A percentile compares a stretch with the other conserved stretches of the same genome.
Evolutionary conservation across 257 asterid species (phyloP).

Genomic region (Linderniella brevidens): DNA sequence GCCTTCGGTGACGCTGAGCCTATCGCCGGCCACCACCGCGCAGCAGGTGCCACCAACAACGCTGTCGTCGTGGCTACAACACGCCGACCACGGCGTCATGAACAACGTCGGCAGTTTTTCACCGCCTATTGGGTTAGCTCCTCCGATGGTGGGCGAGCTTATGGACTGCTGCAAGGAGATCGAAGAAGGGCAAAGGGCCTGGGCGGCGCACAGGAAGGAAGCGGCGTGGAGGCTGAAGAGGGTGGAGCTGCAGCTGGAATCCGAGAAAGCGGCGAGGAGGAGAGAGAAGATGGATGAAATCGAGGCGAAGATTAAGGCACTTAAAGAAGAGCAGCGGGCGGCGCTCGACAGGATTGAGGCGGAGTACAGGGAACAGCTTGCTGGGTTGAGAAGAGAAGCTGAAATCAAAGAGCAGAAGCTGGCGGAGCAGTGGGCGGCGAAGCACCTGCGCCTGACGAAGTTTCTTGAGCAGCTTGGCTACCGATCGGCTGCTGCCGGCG

Average conservation of each 20-base stretch:
- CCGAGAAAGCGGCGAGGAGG: slow-evolving; percentile 62
- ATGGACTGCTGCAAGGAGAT: slow-evolving; percentile 63
- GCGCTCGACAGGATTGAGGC: slow-evolving; percentile 55
- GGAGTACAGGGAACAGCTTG: slow-evolving; percentile 64
- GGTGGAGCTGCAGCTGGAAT: slow-evolving; percentile 67
- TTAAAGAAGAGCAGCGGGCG: slow-evolving; percentile 59
- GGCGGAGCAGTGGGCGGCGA: slow-evolving; percentile 84
- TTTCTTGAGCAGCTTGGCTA: slow-evolving; percentile 70
- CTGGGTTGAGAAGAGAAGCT: slow-evolving; percentile 71
- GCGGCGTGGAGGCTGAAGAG: slow-evolving; percentile 77
- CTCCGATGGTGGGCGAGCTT: slow-evolving; percentile 31
- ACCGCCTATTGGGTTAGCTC: slow-evolving; percentile 19
- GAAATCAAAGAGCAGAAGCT: slow-evolving; percentile 79
- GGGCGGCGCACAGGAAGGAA: slow-evolving; percentile 69
- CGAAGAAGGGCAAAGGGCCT: slow-evolving; percentile 67
- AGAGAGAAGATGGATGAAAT: slow-evolving; percentile 71
- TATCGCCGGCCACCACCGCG: slow-evolving; percentile 26
- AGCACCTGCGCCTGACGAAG: slow-evolving; percentile 43
- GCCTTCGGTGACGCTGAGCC: slow-evolving; percentile 62
- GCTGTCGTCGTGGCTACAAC: slow-evolving; percentile 41
- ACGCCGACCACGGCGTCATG: slow-evolving; percentile 9
- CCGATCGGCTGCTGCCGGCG: slow-evolving; percentile 1
- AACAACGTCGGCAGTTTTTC: slow-evolving; percentile 9
- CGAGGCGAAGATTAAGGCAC: slow-evolving; percentile 61
- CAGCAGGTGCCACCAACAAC: slow-evolving; percentile 16